These are phyloP conservation scores for Aspergillus avenaceus DNA, from an alignment of 495 filamentous ascomycete species.

Conservation along the genomic window DNA sequence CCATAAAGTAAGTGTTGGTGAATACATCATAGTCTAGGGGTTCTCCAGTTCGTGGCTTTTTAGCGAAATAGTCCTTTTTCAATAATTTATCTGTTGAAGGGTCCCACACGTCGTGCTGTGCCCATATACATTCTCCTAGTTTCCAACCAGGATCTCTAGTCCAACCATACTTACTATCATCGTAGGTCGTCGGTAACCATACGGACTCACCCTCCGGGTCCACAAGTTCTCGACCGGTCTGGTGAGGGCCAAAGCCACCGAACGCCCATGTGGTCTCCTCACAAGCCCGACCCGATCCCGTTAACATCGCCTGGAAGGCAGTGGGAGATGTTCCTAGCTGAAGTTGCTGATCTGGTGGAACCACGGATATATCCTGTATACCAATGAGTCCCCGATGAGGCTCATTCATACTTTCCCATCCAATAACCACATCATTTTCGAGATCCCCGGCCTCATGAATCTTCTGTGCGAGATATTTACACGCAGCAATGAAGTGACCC, in stretches of 20 bases:
- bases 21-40: conserved; percentile 76
- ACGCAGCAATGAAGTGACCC: conserved; percentile 76
- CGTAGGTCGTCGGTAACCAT: conserved; percentile 77
- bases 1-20: conserved; percentile 85
- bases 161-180: conserved; percentile 88
- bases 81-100: conserved; percentile 70
- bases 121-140: conserved; percentile 91
- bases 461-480: conserved; percentile 70
- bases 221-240: conserved; percentile 75
- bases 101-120: conserved; percentile 96
- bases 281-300: conserved; percentile 81
- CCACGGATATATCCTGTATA: conserved; percentile 73
- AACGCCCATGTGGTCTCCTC: conserved; percentile 92
- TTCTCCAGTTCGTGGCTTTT: conserved; percentile 64
- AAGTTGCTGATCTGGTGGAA: conserved; percentile 84
- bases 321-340: conserved; percentile 93
- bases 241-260: conserved; percentile 86
- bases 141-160: conserved; percentile 85
- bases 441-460: conserved; percentile 91
- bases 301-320: conserved; percentile 89
- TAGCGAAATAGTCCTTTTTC: conserved; percentile 84
- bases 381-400: conserved; percentile 87
- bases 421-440: conserved; percentile 82
- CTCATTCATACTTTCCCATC: conserved; percentile 95
- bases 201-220: conserved; percentile 82